These are phyloP conservation scores for Eutypella sp. DNA, from an alignment of 2,329 filamentous ascomycete genomes.

Conservation along the genomic window DNA sequence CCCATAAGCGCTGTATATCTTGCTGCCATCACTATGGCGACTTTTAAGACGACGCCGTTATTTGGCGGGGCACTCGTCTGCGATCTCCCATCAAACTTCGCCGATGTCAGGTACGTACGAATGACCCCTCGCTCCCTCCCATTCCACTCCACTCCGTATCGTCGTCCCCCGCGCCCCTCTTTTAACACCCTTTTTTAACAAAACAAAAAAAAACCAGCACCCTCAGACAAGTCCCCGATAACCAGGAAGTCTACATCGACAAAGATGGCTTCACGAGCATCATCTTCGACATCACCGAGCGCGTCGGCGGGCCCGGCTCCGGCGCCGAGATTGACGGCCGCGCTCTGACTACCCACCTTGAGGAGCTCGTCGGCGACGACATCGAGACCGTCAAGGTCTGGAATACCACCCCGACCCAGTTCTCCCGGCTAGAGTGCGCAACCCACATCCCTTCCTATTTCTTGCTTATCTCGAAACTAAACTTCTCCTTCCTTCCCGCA, in stretches of 20 bases:
- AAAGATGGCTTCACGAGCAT: conserved; percentile 77
- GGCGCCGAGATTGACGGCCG: conserved; percentile 61
- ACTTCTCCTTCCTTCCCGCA: conserved; percentile 18
- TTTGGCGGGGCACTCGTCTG: conserved; percentile 69
- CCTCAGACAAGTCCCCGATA: conserved; percentile 72
- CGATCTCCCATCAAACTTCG: conserved; percentile 63
- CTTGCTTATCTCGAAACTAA: too few relatives aligned
- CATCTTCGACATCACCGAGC: conserved; percentile 86
- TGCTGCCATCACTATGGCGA: conserved; percentile 35
- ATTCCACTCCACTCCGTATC: conserved; percentile 6
- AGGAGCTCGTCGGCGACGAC: conserved; percentile 63
- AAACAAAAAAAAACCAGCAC: conserved; percentile 41
- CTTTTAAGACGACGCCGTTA: conserved; percentile 55
- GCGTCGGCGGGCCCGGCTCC: conserved; percentile 54
- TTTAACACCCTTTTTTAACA: conserved; percentile 2
- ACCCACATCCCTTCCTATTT: too few relatives aligned
- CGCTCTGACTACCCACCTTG: conserved; percentile 63
- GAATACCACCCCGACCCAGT: conserved; percentile 57
- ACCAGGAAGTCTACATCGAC: conserved; percentile 91
- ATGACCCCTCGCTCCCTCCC: not conserved
- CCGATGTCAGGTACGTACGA: conserved; percentile 62
- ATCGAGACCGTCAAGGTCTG: conserved; percentile 61
- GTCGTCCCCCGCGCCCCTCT: not conserved
- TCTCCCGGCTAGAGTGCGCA: conserved; percentile 50
- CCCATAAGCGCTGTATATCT: not conserved